Evolutionary conservation across 176 grass and related monocot species (phyloP), one percentile per base, ranked within the genome.

Genomic region (Oryza punctata): DNA sequence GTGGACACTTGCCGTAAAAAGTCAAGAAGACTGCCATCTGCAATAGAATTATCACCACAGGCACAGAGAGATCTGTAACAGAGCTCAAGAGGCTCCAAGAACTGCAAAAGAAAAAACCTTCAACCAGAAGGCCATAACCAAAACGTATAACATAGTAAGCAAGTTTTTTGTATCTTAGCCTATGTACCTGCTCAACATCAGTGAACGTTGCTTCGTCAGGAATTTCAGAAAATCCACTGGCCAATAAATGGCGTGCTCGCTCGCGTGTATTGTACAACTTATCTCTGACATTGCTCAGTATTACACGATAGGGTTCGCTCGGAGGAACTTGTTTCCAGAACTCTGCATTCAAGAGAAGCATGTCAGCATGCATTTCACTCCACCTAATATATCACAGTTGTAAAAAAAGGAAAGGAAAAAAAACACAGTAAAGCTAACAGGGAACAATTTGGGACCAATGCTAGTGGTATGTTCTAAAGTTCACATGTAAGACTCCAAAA

Each of bases 261-360:
- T 98, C 96, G 69, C 91, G 89, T 7, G 93, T 98, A 69, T 91
- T 88, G 67, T 98, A 98, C 64, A 98, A 43, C 80, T 95, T 98
- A 76, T 98, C 96, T 85, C 96, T 95, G 37, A 98, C 87, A 82
- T 91, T 88, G 82, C 93, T 92, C 52, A 95, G 87, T 87, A 98
- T 86, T 29, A 98, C 96, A 84, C 96, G 96, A 45, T 98, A 98
- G 30, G 96, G 96, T 90, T 98, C 93, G 25, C 63, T 98, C 60
- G 91, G 82, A 72, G 96, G 96, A 79, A 95, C 96, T 84, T 98
- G 88, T 77, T 98, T 98, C 96, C 96, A 98, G 65, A 98, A 98
- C 68, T 98, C 96, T 98, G 87, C 52, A 88, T 76, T 64, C 70
- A 87, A 75, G 27, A 71, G 46, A 87, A 86, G 47, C 27, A 81